Conservation (phyloP, 768 basidiomycete species). For the Russula sp. region DNA sequence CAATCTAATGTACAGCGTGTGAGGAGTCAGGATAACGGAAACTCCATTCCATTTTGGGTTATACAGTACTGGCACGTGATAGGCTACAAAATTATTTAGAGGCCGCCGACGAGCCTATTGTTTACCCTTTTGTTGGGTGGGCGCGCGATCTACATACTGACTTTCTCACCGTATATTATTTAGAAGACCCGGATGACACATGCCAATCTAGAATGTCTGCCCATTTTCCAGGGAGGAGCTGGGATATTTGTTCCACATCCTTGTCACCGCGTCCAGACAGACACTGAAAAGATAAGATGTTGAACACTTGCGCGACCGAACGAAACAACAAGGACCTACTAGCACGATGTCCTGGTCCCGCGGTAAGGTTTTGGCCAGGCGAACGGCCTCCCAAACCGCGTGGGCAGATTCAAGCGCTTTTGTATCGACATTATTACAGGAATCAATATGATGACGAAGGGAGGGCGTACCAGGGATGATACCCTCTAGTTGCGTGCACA, state of each 20-base stretch:
- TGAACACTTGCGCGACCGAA: slow-evolving; percentile 9
- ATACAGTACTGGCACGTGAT: no score
- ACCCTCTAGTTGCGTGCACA: slow-evolving; percentile 90
- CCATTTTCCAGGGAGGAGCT: slow-evolving; percentile 91
- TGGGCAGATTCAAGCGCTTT: slow-evolving; percentile 92
- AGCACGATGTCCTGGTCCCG: slow-evolving; percentile 88
- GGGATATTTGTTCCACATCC: slow-evolving; percentile 95
- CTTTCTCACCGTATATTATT: slow-evolving; percentile 9
- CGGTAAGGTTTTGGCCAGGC: slow-evolving; percentile 77
- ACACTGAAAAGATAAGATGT: slow-evolving; percentile 50
- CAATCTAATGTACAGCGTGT: neutral
- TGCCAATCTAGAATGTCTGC: slow-evolving; percentile 94
- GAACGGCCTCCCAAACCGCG: slow-evolving; percentile 90
- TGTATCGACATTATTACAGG: slow-evolving; percentile 17
- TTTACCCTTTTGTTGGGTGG: no score
- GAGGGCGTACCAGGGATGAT: slow-evolving; percentile 81
- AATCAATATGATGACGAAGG: slow-evolving; percentile 1
- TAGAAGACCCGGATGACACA: slow-evolving; percentile 41
- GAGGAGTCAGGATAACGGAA: neutral
- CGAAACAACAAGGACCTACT: slow-evolving; percentile 48
- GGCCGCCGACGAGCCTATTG: no score
- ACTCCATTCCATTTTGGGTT: no score
- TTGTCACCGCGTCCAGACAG: slow-evolving; percentile 96
- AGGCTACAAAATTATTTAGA: no score
- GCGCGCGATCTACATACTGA: neutral